A percentile compares a stretch with the other conserved stretches of the same genome.
Evolutionary conservation across 371 early-diverging fungal species (phyloP).

Genomic region (Saksenaea vasiformis): DNA sequence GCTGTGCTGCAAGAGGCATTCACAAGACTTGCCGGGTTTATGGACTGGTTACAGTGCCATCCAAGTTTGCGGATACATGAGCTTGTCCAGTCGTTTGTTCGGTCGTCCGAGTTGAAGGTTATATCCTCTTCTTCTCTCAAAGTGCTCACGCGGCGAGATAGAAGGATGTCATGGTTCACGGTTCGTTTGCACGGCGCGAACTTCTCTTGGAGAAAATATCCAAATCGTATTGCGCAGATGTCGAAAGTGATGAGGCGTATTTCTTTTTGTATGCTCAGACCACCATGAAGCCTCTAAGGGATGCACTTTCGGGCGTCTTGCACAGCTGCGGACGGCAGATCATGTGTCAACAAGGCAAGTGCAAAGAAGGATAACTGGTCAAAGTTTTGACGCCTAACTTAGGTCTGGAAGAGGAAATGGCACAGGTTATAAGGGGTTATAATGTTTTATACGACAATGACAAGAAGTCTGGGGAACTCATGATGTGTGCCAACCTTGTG

Average conservation of each 20-base stretch:
- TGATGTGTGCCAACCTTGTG: slow-evolving; percentile 21
- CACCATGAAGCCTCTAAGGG: slow-evolving; percentile 25
- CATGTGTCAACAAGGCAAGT: slow-evolving; percentile 22
- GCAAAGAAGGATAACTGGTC: not conserved
- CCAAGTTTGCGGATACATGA: slow-evolving; percentile 48
- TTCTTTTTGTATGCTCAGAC: slow-evolving; percentile 38
- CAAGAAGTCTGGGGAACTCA: not conserved
- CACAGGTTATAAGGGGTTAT: slow-evolving; percentile 13
- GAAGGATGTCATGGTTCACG: slow-evolving; percentile 25
- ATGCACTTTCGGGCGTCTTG: slow-evolving; percentile 11
- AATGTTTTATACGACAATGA: not conserved
- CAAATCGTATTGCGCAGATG: slow-evolving; percentile 16
- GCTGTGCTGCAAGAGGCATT: slow-evolving; percentile 32
- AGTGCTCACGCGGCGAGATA: slow-evolving; percentile 8
- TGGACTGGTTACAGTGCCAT: slow-evolving; percentile 51
- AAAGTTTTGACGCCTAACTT: not conserved
- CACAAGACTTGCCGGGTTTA: slow-evolving; percentile 38
- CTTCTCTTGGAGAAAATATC: slow-evolving; percentile 36
- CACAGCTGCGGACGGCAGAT: slow-evolving; percentile 8
- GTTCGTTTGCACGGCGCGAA: slow-evolving; percentile 36
- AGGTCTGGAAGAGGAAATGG: slow-evolving; percentile 17
- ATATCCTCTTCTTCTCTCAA: not conserved
- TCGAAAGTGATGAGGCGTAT: slow-evolving; percentile 31
- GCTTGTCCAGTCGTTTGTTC: slow-evolving; percentile 51
- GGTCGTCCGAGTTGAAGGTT: slow-evolving; percentile 45